These are phyloP conservation scores for Yamadazyma sp. DNA, from an alignment of 1,139 yeast genomes.

Conservation along the genomic window DNA sequence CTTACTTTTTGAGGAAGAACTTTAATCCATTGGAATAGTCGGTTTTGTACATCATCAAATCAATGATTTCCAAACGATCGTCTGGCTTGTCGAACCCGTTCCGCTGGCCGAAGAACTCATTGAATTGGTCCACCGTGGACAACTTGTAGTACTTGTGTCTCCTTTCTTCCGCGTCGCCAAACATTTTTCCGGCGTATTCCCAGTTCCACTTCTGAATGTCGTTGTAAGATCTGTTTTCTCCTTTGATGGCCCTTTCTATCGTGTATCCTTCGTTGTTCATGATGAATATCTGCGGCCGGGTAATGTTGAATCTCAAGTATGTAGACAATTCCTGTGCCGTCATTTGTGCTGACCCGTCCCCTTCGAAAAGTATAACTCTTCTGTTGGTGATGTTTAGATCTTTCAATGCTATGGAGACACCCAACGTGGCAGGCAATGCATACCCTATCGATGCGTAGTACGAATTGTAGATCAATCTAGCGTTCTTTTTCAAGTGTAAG, in stretches of 20 bases:
- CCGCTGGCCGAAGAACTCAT: conserved; percentile 17
- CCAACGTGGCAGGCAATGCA: conserved; percentile 82
- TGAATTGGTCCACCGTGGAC: conserved; percentile 27
- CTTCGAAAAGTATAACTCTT: conserved; percentile 71
- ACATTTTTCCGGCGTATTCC: conserved; percentile 61
- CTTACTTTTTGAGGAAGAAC: conserved; percentile 7
- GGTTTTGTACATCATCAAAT: conserved; percentile 16
- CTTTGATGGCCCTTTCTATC: conserved; percentile 80
- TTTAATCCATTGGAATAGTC: conserved; percentile 16
- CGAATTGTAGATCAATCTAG: conserved; percentile 58
- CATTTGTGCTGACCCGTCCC: conserved; percentile 94
- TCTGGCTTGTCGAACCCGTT: conserved; percentile 7
- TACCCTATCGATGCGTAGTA: conserved; percentile 85
- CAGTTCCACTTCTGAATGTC: conserved; percentile 82
- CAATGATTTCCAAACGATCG: conserved; percentile 12
- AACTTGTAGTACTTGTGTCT: conserved; percentile 36
- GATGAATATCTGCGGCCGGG: conserved; percentile 52
- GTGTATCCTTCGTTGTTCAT: conserved; percentile 86
- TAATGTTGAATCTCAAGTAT: conserved; percentile 56
- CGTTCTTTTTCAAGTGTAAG: conserved; percentile 53
- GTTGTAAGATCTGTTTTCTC: conserved; percentile 73
- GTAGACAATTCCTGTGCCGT: conserved; percentile 80
- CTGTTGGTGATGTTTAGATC: conserved; percentile 47
- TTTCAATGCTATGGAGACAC: conserved; percentile 67
- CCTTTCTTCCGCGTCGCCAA: conserved; percentile 56